Evolutionary conservation across 2,329 filamentous ascomycete species (phyloP), one percentile per base, ranked within the genome.

Genomic region (Fusarium goolgardi): DNA sequence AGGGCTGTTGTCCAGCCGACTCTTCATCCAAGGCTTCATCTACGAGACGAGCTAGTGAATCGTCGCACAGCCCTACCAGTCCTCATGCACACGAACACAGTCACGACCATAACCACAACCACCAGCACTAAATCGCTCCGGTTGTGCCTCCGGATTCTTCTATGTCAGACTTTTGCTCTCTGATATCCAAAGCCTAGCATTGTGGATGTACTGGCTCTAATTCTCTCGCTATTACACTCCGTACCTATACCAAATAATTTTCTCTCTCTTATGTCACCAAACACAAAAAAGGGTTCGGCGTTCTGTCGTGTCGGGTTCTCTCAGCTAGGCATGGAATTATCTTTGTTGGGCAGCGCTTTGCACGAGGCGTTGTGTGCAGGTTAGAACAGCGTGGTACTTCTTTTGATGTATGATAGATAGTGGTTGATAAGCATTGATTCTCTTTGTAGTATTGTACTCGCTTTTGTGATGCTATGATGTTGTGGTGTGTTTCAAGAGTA

Each of bases 11-110:
- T 58, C 72, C 73, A 10, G 65, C 66, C 15, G 78, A 79, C 9
- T 63, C 73, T 4, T 76, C 77, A 4, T 79, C 78, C 25, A 72
- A 75, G 55, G 75, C 72, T 11, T 77, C 78, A 5, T 80, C 79
- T 5, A 78, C 74, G n/a, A 75, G 78, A 21, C 73, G 78, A 18
- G 73, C 73, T 18, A 80, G 78, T 58, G 72, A 77, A 34, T 78
- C 78, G 10, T 76, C 75, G 20, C 75, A 75, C 25, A 71, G 70
- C 40, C 69, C 55, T 18, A 43, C 29, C 27, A 67, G 67, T 54
- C 54, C 67, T 46, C 63, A 71, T 41, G 40, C 59, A 18, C 61
- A 64, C 32, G 45, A 64, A 21, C 59, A 50, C 25, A 27, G 25
- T 27, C 25, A 27, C 25, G 9, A 27, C 31, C 47, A 52, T 25